Percentiles rank a stretch among this genome's conserved stretches.
Evolutionary conservation across 2,329 filamentous ascomycete species (phyloP).

Genomic region (Talaromyces funiculosus): DNA sequence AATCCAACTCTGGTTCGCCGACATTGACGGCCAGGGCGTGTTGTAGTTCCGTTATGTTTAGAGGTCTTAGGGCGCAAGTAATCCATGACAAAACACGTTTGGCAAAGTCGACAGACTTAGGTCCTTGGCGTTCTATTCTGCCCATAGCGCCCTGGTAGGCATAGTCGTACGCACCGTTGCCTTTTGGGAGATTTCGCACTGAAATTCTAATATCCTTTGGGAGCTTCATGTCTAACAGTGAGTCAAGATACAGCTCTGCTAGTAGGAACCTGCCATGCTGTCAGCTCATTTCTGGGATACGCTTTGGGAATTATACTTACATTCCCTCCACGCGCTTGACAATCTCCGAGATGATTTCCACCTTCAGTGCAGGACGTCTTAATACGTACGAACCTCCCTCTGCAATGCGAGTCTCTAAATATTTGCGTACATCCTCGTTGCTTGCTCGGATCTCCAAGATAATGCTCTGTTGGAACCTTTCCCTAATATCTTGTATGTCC

Average conservation of each 20-base stretch:
- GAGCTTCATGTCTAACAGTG: conserved; percentile 15
- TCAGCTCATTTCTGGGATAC: not conserved
- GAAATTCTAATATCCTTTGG: conserved; percentile 34
- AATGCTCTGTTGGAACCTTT: not conserved
- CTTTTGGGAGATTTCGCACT: no score
- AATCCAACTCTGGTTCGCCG: conserved; percentile 24
- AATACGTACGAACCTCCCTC: no score
- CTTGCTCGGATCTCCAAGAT: not conserved
- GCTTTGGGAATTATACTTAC: conserved; percentile 19
- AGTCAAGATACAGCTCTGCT: conserved; percentile 21
- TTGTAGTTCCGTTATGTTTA: conserved; percentile 35
- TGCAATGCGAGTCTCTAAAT: no score
- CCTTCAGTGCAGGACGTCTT: no score
- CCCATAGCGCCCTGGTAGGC: conserved; percentile 42
- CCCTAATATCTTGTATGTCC: conserved; percentile 5
- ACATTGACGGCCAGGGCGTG: conserved; percentile 40
- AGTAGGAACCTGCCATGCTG: conserved; percentile 26
- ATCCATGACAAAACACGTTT: conserved; percentile 40
- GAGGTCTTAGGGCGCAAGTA: conserved; percentile 29
- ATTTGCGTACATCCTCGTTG: not conserved
- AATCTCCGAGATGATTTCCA: conserved; percentile 21
- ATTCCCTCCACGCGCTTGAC: conserved; percentile 27
- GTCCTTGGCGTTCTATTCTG: conserved; percentile 32
- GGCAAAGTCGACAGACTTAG: conserved; percentile 36
- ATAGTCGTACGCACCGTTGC: conserved; percentile 27